Evolutionary conservation across 345 rosid species (phyloP).

Genomic region (Murraya paniculata): DNA sequence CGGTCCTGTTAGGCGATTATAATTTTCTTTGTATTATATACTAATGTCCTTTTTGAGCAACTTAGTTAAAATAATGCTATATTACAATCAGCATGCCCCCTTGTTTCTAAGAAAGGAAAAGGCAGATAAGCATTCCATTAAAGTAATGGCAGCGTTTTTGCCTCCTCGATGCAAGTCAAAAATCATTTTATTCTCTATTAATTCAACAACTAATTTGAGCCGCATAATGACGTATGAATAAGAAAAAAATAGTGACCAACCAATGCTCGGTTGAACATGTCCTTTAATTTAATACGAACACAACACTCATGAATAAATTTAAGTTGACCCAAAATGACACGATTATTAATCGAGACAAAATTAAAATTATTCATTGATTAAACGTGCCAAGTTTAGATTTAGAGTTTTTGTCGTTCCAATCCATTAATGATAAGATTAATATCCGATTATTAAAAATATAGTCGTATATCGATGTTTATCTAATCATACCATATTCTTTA

Average conservation of each 20-base stretch:
- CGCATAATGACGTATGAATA: neutral
- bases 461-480: too few species aligned
- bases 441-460: too few species aligned
- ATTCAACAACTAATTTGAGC: neutral
- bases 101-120: neutral
- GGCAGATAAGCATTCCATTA: slow-evolving; percentile 17
- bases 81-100: neutral
- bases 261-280: neutral
- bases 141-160: slow-evolving; percentile 5
- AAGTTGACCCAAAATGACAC: neutral
- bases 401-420: too few species aligned
- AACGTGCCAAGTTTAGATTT: too few species aligned
- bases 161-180: slow-evolving; percentile 8
- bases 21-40: neutral
- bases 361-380: too few species aligned
- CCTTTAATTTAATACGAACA: neutral
- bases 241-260: too few species aligned
- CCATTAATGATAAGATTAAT: too few species aligned
- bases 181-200: neutral
- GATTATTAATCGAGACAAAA: too few species aligned
- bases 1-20: neutral
- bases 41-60: neutral
- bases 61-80: neutral
- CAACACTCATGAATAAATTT: too few species aligned
- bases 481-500: too few species aligned